Evolutionary conservation across 495 filamentous ascomycete genomes (phyloP).

Genomic region (Jackrogersella minutella): DNA sequence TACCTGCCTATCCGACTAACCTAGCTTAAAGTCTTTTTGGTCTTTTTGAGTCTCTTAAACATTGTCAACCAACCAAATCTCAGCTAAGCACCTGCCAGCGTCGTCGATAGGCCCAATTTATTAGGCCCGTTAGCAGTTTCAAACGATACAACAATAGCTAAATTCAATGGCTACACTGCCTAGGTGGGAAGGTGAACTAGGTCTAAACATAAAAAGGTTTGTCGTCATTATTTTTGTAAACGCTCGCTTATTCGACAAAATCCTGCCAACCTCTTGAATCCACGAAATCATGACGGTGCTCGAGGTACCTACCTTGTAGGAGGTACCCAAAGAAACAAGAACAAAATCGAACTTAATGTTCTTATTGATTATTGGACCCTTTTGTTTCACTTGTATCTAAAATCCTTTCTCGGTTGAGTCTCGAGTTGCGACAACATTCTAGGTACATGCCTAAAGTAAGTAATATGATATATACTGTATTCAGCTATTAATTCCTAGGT

Average conservation of each 20-base stretch:
- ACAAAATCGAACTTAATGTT: too few relatives aligned
- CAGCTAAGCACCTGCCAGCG: neutral
- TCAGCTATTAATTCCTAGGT: too few relatives aligned
- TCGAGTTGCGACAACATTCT: slow-evolving; percentile 20
- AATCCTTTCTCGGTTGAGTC: slow-evolving; percentile 12
- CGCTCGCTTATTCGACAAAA: slow-evolving; percentile 7
- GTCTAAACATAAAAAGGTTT: slow-evolving; percentile 13
- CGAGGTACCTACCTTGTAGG: neutral
- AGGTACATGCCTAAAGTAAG: too few relatives aligned
- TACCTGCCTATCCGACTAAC: slow-evolving; percentile 7
- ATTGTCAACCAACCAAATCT: neutral
- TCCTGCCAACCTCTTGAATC: slow-evolving; percentile 19
- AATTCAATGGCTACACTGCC: slow-evolving; percentile 22
- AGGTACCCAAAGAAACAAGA: neutral
- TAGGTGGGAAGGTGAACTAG: slow-evolving; percentile 31
- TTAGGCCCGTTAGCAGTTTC: slow-evolving; percentile 32
- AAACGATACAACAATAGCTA: slow-evolving; percentile 17
- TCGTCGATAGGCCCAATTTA: slow-evolving; percentile 4
- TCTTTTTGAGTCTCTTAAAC: neutral
- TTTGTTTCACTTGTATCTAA: slow-evolving; percentile 29
- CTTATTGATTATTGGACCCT: slow-evolving; percentile 14
- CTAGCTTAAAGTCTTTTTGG: neutral
- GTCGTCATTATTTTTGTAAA: slow-evolving; percentile 24
- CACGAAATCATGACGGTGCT: neutral
- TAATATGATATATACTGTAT: too few relatives aligned